Percentiles rank a stretch among this genome's conserved stretches.
phyloP scores from a whole-genome alignment of 805 yeast genomes.

The Ogataea pilisensis region DNA sequence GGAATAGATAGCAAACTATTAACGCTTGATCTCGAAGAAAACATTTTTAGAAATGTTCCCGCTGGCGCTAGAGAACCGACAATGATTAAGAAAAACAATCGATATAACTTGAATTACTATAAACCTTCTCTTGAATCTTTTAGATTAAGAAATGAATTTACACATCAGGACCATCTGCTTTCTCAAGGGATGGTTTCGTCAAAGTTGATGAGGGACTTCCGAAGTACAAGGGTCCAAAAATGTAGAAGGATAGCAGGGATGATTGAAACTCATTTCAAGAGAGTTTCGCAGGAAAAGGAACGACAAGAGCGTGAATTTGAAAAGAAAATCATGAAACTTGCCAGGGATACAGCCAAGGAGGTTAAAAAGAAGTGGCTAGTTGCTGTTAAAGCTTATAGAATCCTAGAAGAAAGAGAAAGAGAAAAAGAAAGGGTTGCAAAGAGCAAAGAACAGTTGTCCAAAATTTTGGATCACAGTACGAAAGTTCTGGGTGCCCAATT shows the following conservation, averaged over 20 bases:
- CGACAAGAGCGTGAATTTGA: conserved; percentile 73
- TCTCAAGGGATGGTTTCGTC: conserved; percentile 74
- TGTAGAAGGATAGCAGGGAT: conserved; percentile 72
- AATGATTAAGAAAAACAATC: conserved; percentile 32
- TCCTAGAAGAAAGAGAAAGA: conserved; percentile 68
- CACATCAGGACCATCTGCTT: conserved; percentile 69
- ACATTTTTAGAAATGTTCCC: conserved; percentile 43
- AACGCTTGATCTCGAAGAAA: conserved; percentile 40
- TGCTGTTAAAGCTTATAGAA: conserved; percentile 77
- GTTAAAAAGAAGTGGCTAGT: conserved; percentile 88
- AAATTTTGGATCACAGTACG: conserved; percentile 88
- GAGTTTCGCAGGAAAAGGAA: conserved; percentile 85
- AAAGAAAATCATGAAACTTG: conserved; percentile 60
- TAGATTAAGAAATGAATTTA: conserved; percentile 32
- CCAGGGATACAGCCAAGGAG: conserved; percentile 77
- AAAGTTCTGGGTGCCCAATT: conserved; percentile 84
- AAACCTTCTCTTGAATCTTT: conserved; percentile 41
- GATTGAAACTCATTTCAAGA: conserved; percentile 83
- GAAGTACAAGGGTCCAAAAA: conserved; percentile 60
- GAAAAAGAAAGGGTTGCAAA: conserved; percentile 75
- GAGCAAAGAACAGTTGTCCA: conserved; percentile 83
- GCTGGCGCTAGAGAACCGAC: conserved; percentile 38
- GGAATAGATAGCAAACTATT: conserved; percentile 44
- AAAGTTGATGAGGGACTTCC: conserved; percentile 60
- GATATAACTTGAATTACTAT: conserved; percentile 26